Conservation (phyloP, 2,329 filamentous ascomycete species). For the Fusarium oxysporum region DNA sequence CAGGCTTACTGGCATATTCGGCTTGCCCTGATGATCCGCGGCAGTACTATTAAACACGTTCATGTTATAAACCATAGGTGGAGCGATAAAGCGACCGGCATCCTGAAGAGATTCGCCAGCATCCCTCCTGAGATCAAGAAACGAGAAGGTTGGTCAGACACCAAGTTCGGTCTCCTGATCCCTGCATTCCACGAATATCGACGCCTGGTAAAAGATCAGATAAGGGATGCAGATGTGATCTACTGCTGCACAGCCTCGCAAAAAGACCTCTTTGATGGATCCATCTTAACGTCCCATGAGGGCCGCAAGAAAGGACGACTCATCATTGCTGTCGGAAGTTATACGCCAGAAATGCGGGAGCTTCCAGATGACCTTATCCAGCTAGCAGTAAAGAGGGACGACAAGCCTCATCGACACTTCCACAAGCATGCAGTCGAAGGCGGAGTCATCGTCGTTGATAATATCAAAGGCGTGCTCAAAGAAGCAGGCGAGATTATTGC, state of each 20-base stretch:
- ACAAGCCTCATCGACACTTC: constrained; percentile 65
- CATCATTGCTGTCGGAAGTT: constrained; percentile 78
- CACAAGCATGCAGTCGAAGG: constrained; percentile 75
- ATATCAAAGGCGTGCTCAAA: constrained; percentile 80
- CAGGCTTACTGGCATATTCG: constrained; percentile 97
- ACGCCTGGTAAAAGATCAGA: constrained; percentile 75
- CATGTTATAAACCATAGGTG: constrained; percentile 86
- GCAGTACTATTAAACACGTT: constrained; percentile 77
- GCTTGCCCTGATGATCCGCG: constrained; percentile 80
- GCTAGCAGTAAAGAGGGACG: constrained; percentile 65
- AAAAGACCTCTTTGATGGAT: constrained; percentile 78
- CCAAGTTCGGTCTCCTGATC: constrained; percentile 77
- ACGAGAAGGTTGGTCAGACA: constrained; percentile 71
- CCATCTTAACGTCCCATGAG: constrained; percentile 77
- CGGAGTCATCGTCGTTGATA: constrained; percentile 78
- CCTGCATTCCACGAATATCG: constrained; percentile 76
- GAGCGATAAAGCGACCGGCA: constrained; percentile 64
- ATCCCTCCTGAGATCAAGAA: constrained; percentile 59
- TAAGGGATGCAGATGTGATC: constrained; percentile 81
- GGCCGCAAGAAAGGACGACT: constrained; percentile 77
- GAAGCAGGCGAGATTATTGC: constrained; percentile 90
- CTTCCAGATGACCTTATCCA: constrained; percentile 80
- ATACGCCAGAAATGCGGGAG: constrained; percentile 81
- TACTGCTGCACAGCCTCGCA: constrained; percentile 88
- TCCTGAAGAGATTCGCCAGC: constrained; percentile 62